Base-by-base conservation (phyloP, 805 yeast genomes). In the Limtongia smithiae region DNA sequence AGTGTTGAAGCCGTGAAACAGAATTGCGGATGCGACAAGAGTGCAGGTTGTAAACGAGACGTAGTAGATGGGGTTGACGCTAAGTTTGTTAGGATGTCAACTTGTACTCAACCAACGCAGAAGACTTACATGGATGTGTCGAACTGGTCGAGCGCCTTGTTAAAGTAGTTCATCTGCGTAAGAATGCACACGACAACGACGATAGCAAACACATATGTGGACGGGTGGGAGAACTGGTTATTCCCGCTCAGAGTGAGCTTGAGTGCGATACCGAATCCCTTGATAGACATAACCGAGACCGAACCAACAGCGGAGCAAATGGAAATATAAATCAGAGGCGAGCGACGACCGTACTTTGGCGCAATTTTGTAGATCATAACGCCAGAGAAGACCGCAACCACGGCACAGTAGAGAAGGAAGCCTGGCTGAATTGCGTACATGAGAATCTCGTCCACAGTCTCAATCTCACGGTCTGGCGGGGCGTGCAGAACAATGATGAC, bases 151-250 rank as follows among this genome's bases (percentile, higher is more conserved):
- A 88, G 74, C 0, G 96, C 96, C 71, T 86, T 89, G 75, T 88
- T 88, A 74, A 88, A 86, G 66, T 85, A 88, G 71, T 86, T 88
- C 96, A 88, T 88, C 68, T 88, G 96, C 4, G 95, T 86, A 61
- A 85, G 62, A 59, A 88, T 89, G 68, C 96, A 88, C 36, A 83
- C 76, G 7, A 73, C 85, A 49, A 88, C 95, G 21, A 86, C 89
- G 27, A 77, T 58, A 31, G 86, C 77, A 73, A 88, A 88, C 49
- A 89, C 72, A 63, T 89, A 88, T 0, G 96, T 88, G 31, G 93
- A 83, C 7, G 83, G 71, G 62, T 88, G 93, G 1, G 87, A 77
- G 68, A 88, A 86, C 72, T 88, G 96, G 69, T 89, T 88, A 68
- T 81, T 85, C 6, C 96, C 96, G 34, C 79, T 72, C 18, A 88